Percentiles rank a stretch among this genome's conserved stretches.
These are phyloP conservation scores for Adansonia rubrostipa DNA, from an alignment of 441 rosid genomes.

Conservation along the genomic window DNA sequence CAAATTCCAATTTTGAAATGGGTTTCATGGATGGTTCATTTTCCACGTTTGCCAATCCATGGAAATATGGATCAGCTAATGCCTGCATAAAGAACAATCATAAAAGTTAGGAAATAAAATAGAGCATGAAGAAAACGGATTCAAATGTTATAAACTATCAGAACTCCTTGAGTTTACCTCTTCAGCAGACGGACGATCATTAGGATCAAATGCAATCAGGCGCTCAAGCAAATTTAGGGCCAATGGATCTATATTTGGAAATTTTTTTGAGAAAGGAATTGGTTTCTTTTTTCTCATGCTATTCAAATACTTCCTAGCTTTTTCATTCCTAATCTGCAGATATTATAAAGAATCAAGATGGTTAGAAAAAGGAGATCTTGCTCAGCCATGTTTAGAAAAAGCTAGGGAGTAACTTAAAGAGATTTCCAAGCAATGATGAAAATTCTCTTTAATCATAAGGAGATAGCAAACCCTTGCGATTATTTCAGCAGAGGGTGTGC, in stretches of 20 bases:
- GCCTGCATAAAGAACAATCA: conserved; percentile 56
- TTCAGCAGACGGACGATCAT: conserved; percentile 92
- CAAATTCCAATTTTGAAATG: conserved; percentile 89
- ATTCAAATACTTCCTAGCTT: conserved; percentile 86
- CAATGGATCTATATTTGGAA: conserved; percentile 77
- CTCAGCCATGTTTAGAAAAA: conserved; percentile 8
- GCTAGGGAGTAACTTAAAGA: conserved; percentile 17
- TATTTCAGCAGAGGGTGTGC: conserved; percentile 77
- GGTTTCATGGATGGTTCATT: conserved; percentile 82
- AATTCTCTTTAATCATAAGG: conserved; percentile 34
- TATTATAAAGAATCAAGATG: conserved; percentile 36
- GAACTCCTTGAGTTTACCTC: conserved; percentile 55
- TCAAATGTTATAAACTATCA: conserved; percentile 17
- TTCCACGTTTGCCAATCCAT: conserved; percentile 69
- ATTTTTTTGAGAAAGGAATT: conserved; percentile 71
- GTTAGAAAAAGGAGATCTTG: conserved; percentile 22
- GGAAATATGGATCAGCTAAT: conserved; percentile 85
- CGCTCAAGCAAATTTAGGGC: conserved; percentile 81
- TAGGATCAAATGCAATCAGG: conserved; percentile 90
- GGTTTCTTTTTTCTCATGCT: conserved; percentile 78
- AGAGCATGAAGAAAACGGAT: conserved; percentile 11
- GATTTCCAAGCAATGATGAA: conserved; percentile 28
- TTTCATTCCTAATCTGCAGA: conserved; percentile 88
- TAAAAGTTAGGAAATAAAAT: conserved; percentile 20
- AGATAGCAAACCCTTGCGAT: conserved; percentile 70